These are phyloP conservation scores for Blastobotrys ciferrii DNA, from an alignment of 1,139 yeast species.

Conservation along the genomic window DNA sequence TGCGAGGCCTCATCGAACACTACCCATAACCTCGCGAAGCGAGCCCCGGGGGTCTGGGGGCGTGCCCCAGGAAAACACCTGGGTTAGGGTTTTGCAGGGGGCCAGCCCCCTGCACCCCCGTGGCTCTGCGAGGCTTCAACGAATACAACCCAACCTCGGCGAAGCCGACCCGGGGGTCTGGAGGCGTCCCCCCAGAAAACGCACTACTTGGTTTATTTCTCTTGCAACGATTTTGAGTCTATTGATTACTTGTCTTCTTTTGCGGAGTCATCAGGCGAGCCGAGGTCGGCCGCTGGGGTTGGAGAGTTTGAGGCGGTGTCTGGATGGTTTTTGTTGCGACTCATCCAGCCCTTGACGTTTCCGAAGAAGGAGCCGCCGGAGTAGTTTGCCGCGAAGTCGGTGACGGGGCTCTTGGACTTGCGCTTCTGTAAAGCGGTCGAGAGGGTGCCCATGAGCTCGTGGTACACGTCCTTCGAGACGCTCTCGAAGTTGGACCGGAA, in stretches of 20 bases:
- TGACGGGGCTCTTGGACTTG: conserved; percentile 49
- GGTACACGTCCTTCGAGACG: conserved; percentile 76
- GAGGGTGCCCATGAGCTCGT: conserved; percentile 56
- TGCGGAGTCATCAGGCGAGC: background rate
- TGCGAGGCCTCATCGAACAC: too few species aligned
- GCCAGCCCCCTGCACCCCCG: too few species aligned
- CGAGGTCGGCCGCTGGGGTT: conserved; percentile 14
- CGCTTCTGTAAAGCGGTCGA: conserved; percentile 11
- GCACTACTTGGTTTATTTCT: too few species aligned
- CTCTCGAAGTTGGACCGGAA: conserved; percentile 76
- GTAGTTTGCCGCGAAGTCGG: conserved; percentile 62
- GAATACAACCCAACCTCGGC: too few species aligned
- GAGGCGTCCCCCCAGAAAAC: too few species aligned
- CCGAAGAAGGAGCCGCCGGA: conserved; percentile 54
- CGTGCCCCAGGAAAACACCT: too few species aligned
- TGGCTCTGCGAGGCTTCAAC: too few species aligned
- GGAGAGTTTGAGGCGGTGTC: background rate
- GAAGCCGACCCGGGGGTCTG: too few species aligned
- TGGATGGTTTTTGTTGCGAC: conserved; percentile 37
- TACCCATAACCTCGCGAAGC: too few species aligned
- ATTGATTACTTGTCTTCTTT: background rate
- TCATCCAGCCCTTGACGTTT: conserved; percentile 70
- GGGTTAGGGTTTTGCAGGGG: too few species aligned
- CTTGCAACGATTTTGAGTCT: too few species aligned
- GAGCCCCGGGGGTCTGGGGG: too few species aligned